Percentiles rank a stretch among this genome's conserved stretches.
phyloP scores from a whole-genome alignment of 257 asterid species.

The Vinca minor region DNA sequence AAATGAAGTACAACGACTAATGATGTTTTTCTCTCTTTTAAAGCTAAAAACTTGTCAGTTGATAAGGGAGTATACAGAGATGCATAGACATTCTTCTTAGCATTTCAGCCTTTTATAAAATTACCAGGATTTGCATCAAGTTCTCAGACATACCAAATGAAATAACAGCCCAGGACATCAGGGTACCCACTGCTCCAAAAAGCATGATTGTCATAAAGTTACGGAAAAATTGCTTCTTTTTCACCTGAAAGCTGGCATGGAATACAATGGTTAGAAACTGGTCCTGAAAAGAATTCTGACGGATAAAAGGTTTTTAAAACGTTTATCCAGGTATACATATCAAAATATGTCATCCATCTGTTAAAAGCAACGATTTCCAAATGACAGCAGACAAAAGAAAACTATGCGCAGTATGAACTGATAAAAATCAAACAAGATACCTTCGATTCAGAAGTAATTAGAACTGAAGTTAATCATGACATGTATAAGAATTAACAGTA shows the following conservation, averaged over 20 bases:
- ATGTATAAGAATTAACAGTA: not conserved
- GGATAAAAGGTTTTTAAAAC: not conserved
- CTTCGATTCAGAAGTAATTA: not conserved
- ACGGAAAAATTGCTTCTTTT: constrained; percentile 44
- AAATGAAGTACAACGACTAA: not conserved
- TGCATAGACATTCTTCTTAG: not conserved
- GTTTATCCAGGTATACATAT: not conserved
- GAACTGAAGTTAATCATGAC: not conserved
- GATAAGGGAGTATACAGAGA: not conserved
- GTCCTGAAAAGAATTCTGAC: not conserved
- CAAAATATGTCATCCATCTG: not conserved
- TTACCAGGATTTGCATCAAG: not conserved
- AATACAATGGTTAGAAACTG: not conserved
- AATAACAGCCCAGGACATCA: constrained; percentile 31
- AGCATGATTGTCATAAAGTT: constrained; percentile 38
- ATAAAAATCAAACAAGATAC: not conserved
- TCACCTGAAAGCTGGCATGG: constrained; percentile 36
- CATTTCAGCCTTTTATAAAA: not conserved
- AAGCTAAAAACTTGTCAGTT: not conserved
- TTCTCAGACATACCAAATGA: constrained; percentile 25
- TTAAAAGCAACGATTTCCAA: not conserved
- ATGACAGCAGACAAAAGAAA: not conserved
- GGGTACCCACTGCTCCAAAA: constrained; percentile 42
- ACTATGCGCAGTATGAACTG: not conserved
- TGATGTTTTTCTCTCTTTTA: not conserved